phyloP scores from a whole-genome alignment of 1,139 yeast species.

The Suhomyces guaymorum region DNA sequence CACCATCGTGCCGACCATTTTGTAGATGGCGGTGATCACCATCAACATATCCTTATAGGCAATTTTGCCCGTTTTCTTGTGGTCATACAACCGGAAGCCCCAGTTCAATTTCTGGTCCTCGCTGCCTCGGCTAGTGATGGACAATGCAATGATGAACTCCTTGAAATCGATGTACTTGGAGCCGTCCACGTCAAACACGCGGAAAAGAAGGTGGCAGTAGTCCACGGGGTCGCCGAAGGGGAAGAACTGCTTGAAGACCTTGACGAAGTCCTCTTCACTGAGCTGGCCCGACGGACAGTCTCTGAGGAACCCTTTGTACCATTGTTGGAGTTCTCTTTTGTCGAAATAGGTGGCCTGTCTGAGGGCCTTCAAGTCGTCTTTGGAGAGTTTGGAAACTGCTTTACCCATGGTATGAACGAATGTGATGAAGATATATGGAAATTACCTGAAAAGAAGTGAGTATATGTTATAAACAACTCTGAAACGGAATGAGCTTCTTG shows the following conservation, averaged over 20 bases:
- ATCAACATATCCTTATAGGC: slow-evolving; percentile 75
- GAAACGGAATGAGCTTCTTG: no score
- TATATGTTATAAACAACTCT: no score
- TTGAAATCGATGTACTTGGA: slow-evolving; percentile 86
- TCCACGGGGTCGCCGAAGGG: slow-evolving; percentile 98
- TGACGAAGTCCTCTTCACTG: slow-evolving; percentile 83
- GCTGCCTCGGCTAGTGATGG: slow-evolving; percentile 86
- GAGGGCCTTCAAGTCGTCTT: slow-evolving; percentile 82
- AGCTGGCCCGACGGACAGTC: slow-evolving; percentile 94
- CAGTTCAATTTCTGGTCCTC: slow-evolving; percentile 82
- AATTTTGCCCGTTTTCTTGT: slow-evolving; percentile 73
- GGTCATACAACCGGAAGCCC: slow-evolving; percentile 87
- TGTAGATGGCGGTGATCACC: slow-evolving; percentile 82
- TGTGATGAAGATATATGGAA: no score
- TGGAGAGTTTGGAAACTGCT: slow-evolving; percentile 87
- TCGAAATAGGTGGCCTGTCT: slow-evolving; percentile 90
- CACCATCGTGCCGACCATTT: slow-evolving; percentile 96
- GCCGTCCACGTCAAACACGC: slow-evolving; percentile 82
- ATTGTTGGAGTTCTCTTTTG: slow-evolving; percentile 90
- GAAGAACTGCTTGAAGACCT: slow-evolving; percentile 92
- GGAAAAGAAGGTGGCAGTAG: slow-evolving; percentile 84
- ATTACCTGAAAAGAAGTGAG: no score
- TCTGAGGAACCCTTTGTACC: slow-evolving; percentile 94
- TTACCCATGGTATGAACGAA: slow-evolving; percentile 68
- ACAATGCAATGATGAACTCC: slow-evolving; percentile 86